phyloP scores from a whole-genome alignment of 225 moss, liverwort and hornwort species.

The Physcomitrium patens region DNA sequence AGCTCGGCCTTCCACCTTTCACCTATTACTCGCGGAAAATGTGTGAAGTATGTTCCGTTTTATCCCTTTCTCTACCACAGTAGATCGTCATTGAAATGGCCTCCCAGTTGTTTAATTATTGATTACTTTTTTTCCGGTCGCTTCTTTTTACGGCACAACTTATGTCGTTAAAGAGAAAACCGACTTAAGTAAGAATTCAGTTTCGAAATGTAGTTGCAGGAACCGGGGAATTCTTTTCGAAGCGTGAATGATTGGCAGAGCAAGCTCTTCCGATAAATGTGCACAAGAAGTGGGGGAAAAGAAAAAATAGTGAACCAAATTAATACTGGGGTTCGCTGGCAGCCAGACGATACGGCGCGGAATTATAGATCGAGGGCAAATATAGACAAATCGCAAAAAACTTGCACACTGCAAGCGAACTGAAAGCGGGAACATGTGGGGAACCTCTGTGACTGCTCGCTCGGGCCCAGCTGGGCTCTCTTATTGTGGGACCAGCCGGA shows the following conservation, averaged over 20 bases:
- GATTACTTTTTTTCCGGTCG: too few relatives aligned
- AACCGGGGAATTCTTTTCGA: constrained; percentile 13
- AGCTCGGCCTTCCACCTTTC: not conserved
- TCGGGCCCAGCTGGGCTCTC: constrained; percentile 18
- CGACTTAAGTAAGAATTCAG: too few relatives aligned
- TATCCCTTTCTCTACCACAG: not conserved
- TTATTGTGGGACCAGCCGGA: constrained; percentile 24
- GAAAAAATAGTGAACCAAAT: not conserved
- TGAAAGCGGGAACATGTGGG: not conserved
- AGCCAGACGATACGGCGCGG: constrained; percentile 25
- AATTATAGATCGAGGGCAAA: not conserved
- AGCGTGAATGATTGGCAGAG: not conserved
- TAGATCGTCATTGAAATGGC: too few relatives aligned
- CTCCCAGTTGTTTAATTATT: too few relatives aligned
- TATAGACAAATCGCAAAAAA: too few relatives aligned
- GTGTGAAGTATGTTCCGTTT: constrained; percentile 25
- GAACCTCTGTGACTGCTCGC: constrained; percentile 10
- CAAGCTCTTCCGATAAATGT: not conserved
- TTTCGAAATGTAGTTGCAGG: not conserved
- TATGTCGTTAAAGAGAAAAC: too few relatives aligned
- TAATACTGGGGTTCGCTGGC: not conserved
- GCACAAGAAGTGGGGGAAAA: constrained; percentile 11
- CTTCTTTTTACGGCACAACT: too few relatives aligned
- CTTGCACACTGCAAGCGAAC: not conserved
- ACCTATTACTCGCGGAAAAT: constrained; percentile 3